Evolutionary conservation across 805 yeast species (phyloP).

Genomic region (Lipomyces anomalus): DNA sequence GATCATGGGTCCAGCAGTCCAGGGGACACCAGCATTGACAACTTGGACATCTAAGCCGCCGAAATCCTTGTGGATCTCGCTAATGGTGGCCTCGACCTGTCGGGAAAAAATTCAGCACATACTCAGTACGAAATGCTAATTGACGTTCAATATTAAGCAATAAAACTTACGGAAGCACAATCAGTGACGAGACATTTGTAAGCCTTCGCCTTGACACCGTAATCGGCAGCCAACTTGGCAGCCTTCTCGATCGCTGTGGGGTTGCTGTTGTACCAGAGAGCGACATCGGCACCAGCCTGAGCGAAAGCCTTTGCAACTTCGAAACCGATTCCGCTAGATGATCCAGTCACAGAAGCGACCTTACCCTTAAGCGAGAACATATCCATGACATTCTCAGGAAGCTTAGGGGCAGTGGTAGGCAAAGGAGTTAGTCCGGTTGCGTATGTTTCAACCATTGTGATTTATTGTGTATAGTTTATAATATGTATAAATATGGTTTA

Average conservation of each 20-base stretch:
- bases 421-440: slow-evolving; percentile 38
- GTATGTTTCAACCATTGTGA: slow-evolving; percentile 18
- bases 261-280: slow-evolving; percentile 59
- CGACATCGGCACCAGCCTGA: slow-evolving; percentile 83
- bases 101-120: too few species aligned
- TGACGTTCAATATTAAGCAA: too few species aligned
- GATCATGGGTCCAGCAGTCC: slow-evolving; percentile 60
- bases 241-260: slow-evolving; percentile 59
- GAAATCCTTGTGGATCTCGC: slow-evolving; percentile 56
- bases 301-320: slow-evolving; percentile 79
- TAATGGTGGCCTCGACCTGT: slow-evolving; percentile 44
- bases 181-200: slow-evolving; percentile 56
- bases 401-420: slow-evolving; percentile 50
- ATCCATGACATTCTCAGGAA: slow-evolving; percentile 52
- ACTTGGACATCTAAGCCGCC: slow-evolving; percentile 78
- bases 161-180: slow-evolving; percentile 32
- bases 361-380: slow-evolving; percentile 75
- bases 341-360: slow-evolving; percentile 80
- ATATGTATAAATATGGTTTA: too few species aligned
- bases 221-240: slow-evolving; percentile 46
- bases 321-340: slow-evolving; percentile 75
- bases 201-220: slow-evolving; percentile 58
- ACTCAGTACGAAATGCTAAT: too few species aligned
- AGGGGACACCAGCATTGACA: slow-evolving; percentile 85
- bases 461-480: too few species aligned